Base-by-base conservation (phyloP, 331 rosid species). In the Acacia pycnantha region DNA sequence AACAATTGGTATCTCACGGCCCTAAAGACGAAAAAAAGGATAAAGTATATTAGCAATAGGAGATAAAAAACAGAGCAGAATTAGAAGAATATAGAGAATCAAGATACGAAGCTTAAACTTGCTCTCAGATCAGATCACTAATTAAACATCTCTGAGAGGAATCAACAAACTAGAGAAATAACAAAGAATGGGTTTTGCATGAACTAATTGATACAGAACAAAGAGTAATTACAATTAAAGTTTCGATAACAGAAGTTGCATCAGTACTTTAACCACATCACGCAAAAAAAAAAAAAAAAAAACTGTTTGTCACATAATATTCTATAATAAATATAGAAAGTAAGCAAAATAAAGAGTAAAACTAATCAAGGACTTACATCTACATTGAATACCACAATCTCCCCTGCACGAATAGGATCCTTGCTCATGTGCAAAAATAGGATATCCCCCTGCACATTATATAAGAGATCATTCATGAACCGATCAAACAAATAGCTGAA, bases 391-490 rank as follows among this genome's bases (percentile, higher is more conserved):
- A 94, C 97, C 73, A 94, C 98, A 89, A 94, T 94, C 86, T 94
- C 98, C 81, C 98, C 98, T 0, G 98, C 90, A 65, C 98, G 92
- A 80, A 94, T 94, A 29, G 98, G 98, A 72, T 90, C 95, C 59
- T 88, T 87, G 84, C 88, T 90, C 97, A 94, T 90, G 90, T 87
- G 97, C 81, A 94, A 84, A 85, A 94, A 92, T 66, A 92, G 88
- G 85, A 94, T 94, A 89, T 94, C 98, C 56, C 97, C 98, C 98
- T 92, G 85, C 41, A 84, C 37, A 37, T 56, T 31, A 74, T 65
- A 78, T 5, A 61, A 69, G 31, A 62, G 35, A 77, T 40, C 43
- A 77, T 62, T 67, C 74, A 76, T 79, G 35, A 76, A 44, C 53
- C 59, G 51, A 66, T 48, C 31, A n/a, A 79, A 31, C 79, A 56